A percentile compares a stretch with the other conserved stretches of the same genome.
Conservation (phyloP, 192 early-diverging fungal species). For the Rhizoclosmatium sp. region DNA sequence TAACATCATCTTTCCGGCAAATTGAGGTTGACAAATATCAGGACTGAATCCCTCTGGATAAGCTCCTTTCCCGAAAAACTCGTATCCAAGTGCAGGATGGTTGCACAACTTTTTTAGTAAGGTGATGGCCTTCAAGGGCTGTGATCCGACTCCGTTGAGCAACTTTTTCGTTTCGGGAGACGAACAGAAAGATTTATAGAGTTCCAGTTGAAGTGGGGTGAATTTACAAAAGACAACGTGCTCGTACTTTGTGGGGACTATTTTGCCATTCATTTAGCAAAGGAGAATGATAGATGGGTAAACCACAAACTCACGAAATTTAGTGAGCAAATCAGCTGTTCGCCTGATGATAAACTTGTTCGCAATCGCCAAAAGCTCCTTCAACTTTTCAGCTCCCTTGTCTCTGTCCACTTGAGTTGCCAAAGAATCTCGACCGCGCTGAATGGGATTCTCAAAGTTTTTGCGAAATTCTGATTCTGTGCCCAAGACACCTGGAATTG, state of each 20-base stretch:
- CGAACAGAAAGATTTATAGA: conserved; percentile 83
- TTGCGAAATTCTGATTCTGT: conserved; percentile 87
- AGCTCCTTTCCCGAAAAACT: conserved; percentile 39
- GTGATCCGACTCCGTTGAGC: conserved; percentile 72
- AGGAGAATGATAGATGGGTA: conserved; percentile 17
- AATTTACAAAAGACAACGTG: conserved; percentile 97
- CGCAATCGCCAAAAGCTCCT: conserved; percentile 84
- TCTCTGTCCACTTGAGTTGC: conserved; percentile 82
- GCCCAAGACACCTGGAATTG: conserved; percentile 92
- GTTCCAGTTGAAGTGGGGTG: conserved; percentile 72
- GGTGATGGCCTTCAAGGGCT: conserved; percentile 90
- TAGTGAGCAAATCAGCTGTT: conserved; percentile 94
- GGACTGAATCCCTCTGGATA: conserved; percentile 46
- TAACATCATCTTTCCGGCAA: conserved; percentile 88
- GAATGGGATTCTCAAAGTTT: conserved; percentile 93
- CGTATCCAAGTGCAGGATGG: conserved; percentile 84
- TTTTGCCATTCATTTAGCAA: neutral
- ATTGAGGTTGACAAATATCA: conserved; percentile 60
- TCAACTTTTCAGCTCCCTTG: conserved; percentile 82
- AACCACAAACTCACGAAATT: conserved; percentile 77
- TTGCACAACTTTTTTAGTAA: conserved; percentile 97
- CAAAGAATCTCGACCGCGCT: conserved; percentile 90
- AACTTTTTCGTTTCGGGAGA: conserved; percentile 76
- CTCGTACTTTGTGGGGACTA: conserved; percentile 96
- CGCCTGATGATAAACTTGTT: conserved; percentile 97